Percentiles rank a stretch among this genome's conserved stretches.
phyloP scores from a whole-genome alignment of 2,329 filamentous ascomycete species.

The Trichoderma endophyticum region DNA sequence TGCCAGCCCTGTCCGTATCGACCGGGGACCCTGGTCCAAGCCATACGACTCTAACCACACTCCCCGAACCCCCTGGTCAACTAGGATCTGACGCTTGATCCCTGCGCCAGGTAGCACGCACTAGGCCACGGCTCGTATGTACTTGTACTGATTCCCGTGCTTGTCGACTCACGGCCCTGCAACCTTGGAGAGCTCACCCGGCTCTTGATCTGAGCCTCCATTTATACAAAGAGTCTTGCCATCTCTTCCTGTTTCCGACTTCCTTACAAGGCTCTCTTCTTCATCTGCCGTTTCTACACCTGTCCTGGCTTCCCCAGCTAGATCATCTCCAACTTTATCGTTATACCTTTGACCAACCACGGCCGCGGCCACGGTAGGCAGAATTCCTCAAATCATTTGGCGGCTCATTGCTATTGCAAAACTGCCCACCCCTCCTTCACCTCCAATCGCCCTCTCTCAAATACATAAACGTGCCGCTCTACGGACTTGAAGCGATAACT shows the following conservation, averaged over 20 bases:
- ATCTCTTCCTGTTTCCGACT: conserved; percentile 19
- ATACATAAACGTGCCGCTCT: conserved; percentile 28
- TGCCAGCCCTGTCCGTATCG: conserved; percentile 19
- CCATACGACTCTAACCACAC: conserved; percentile 2
- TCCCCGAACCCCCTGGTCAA: conserved; percentile 22
- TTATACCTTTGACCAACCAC: conserved; percentile 23
- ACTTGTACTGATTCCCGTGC: conserved; percentile 14
- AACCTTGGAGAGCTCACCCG: conserved; percentile 18
- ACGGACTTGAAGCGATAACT: conserved; percentile 22
- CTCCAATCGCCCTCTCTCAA: conserved; percentile 21
- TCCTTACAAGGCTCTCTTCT: conserved; percentile 17
- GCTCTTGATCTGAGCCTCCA: conserved; percentile 22
- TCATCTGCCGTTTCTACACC: conserved; percentile 8
- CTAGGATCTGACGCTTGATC: conserved; percentile 20
- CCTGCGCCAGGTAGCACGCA: conserved; percentile 20
- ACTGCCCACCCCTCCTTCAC: conserved; percentile 13
- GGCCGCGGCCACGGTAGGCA: conserved; percentile 33
- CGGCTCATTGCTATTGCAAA: conserved; percentile 24
- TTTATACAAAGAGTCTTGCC: conserved; percentile 25
- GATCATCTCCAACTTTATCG: conserved; percentile 19
- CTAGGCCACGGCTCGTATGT: neutral
- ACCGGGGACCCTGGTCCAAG: conserved; percentile 18
- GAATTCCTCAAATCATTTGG: conserved; percentile 15
- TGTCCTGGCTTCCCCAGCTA: conserved; percentile 16
- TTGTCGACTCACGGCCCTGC: conserved; percentile 20